Conservation (phyloP, 2,329 filamentous ascomycete genomes). For the Drechslerella dactyloides region DNA sequence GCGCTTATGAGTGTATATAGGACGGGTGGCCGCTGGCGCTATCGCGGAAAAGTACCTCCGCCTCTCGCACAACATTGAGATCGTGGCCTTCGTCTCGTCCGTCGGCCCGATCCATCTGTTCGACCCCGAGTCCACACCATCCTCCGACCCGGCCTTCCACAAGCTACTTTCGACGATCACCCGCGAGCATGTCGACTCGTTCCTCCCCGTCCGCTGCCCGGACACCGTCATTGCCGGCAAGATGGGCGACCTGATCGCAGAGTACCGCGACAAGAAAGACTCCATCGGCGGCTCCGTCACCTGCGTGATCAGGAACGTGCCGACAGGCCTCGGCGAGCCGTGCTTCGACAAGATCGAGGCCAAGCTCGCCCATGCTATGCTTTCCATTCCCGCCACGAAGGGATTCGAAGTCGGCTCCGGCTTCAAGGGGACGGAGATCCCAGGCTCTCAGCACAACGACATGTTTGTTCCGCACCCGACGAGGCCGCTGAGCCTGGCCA, state of each 20-base stretch:
- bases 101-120: constrained; percentile 78
- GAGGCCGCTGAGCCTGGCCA: constrained; percentile 67
- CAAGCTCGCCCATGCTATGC: constrained; percentile 87
- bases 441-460: constrained; percentile 91
- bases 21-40: constrained; percentile 84
- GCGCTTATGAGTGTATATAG: too few species aligned
- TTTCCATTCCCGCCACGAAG: constrained; percentile 92
- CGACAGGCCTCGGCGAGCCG: constrained; percentile 86
- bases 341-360: constrained; percentile 97
- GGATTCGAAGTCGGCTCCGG: constrained; percentile 95
- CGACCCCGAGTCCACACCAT: constrained; percentile 68
- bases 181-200: constrained; percentile 77
- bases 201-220: constrained; percentile 87
- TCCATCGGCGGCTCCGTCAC: constrained; percentile 95
- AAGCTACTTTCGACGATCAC: constrained; percentile 74
- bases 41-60: constrained; percentile 91
- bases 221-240: constrained; percentile 67
- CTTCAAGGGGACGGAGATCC: constrained; percentile 83
- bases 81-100: constrained; percentile 86
- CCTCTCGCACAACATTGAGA: constrained; percentile 82
- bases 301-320: constrained; percentile 86
- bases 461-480: constrained; percentile 71
- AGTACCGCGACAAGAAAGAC: constrained; percentile 78
- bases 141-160: constrained; percentile 80
- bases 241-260: constrained; percentile 81